Evolutionary conservation across 148 eudicot genomes (phyloP), one percentile per base, ranked within the genome.

Genomic region (Rhododendron griersonianum): DNA sequence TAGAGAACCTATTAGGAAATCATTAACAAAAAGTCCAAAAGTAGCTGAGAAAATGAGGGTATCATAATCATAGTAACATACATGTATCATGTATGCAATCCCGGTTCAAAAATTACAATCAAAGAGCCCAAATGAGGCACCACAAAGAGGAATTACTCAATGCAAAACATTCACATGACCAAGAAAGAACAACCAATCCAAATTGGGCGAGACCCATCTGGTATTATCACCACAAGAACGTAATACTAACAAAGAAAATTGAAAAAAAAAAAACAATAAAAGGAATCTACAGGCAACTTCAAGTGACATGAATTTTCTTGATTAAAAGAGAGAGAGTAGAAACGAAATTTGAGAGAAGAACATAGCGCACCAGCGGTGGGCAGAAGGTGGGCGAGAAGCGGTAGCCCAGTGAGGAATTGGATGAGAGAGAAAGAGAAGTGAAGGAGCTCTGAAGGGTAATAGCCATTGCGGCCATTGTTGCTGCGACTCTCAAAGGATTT

Each of bases 371-470:
- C 91, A 84, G 87, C 45, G 94, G 88, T 1, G 50, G 50, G 50
- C 50, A 47, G 73, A 92, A 57, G 86, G 92, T 8, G 33, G 81
- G 91, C 45, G 92, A 90, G 84, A 96, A 73, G 81, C 94, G 94
- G 83, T 93, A 94, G 47, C 98, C 98, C 2, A 92, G 86, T 51
- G 94, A 93, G 44, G 97, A 94, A 85, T 89, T 95, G 53, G 98
- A 88, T 41, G 98, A 91, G 83, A 96, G 90, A 90, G 94, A 93
- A 83, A 96, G 93, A 18, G 92, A 87, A 74, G 94, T 92, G 78
- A 96, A 95, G 44, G 96, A 92, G 95, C 91, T 95, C 65, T 96
- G 97, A 55, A 96, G 96, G 33, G 33, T 25, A 73, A 93, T 88
- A 82, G 93, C 95, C 93, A 96, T 78, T 45, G 81, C 18, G 33